Conservation (phyloP, 2,329 filamentous ascomycete species). For the Ophiostoma ips region DNA sequence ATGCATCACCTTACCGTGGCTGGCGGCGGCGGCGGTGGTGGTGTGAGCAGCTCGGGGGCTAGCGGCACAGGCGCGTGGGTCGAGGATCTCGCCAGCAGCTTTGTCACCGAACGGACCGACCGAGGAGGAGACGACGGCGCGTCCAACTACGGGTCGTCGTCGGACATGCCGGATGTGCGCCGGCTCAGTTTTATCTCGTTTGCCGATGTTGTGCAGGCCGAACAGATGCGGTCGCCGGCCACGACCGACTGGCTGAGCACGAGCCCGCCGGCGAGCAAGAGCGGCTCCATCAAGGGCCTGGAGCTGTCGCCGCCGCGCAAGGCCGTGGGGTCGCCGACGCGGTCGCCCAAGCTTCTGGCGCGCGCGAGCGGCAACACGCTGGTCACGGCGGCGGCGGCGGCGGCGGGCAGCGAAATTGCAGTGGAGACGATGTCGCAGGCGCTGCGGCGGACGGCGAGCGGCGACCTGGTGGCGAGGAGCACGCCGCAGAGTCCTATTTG, state of each 20-base stretch:
- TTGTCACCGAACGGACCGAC: conserved; percentile 30
- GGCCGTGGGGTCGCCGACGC: conserved; percentile 46
- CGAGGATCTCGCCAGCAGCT: conserved; percentile 40
- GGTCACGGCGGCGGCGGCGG: too few species aligned
- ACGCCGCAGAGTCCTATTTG: conserved; percentile 41
- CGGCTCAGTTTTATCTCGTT: conserved; percentile 93
- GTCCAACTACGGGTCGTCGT: conserved; percentile 61
- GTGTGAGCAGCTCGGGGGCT: conserved; percentile 27
- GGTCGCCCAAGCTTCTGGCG: conserved; percentile 16
- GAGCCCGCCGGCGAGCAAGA: conserved; percentile 64
- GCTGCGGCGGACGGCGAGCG: conserved; percentile 69
- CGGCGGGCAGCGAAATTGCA: conserved; percentile 48
- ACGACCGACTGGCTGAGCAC: conserved; percentile 39
- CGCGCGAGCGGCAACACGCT: background rate
- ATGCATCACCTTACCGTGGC: conserved; percentile 52
- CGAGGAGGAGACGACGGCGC: conserved; percentile 37
- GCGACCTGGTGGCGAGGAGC: conserved; percentile 52
- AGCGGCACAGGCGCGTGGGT: conserved; percentile 31
- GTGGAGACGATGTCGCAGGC: conserved; percentile 93
- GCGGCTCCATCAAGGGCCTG: conserved; percentile 58
- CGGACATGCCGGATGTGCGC: conserved; percentile 66
- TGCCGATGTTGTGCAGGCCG: conserved; percentile 81
- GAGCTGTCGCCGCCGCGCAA: conserved; percentile 52
- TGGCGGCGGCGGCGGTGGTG: conserved; percentile 38
- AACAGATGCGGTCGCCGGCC: conserved; percentile 66